A percentile compares a stretch with the other conserved stretches of the same genome.
Conservation (phyloP, 148 eudicot genomes). For the Rhododendron ovatum region DNA sequence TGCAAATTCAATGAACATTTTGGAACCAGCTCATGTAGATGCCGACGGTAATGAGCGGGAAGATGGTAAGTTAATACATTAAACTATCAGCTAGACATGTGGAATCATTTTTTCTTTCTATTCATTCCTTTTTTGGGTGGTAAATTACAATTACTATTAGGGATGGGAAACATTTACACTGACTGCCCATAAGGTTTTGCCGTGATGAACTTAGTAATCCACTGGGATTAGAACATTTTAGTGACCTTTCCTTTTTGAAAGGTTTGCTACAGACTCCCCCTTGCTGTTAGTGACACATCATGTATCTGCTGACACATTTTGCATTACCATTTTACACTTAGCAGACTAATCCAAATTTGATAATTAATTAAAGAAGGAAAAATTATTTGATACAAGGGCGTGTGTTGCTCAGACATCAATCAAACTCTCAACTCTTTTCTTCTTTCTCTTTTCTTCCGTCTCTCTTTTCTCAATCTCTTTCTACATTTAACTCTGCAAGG, state of each 20-base stretch:
- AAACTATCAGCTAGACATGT: neutral
- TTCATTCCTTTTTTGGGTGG: neutral
- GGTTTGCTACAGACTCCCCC: neutral
- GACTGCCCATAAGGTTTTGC: neutral
- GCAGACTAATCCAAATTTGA: neutral
- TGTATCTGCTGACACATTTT: neutral
- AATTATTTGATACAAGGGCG: neutral
- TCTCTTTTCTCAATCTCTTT: neutral
- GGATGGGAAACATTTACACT: neutral
- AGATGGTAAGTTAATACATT: constrained; percentile 52
- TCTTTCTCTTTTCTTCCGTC: neutral
- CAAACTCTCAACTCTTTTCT: neutral
- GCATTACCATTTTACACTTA: neutral
- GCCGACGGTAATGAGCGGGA: constrained; percentile 76
- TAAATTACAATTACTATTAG: neutral
- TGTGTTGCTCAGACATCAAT: neutral
- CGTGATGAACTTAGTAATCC: neutral
- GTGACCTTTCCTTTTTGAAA: neutral
- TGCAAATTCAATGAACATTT: constrained; percentile 87
- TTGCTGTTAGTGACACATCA: neutral
- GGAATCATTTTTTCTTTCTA: neutral
- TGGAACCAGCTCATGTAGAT: constrained; percentile 86
- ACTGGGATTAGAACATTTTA: neutral
- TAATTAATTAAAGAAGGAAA: neutral
- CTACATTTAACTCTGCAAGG: neutral